Conservation (phyloP, 306 rosid species). For the Cicer pinnatifidum region DNA sequence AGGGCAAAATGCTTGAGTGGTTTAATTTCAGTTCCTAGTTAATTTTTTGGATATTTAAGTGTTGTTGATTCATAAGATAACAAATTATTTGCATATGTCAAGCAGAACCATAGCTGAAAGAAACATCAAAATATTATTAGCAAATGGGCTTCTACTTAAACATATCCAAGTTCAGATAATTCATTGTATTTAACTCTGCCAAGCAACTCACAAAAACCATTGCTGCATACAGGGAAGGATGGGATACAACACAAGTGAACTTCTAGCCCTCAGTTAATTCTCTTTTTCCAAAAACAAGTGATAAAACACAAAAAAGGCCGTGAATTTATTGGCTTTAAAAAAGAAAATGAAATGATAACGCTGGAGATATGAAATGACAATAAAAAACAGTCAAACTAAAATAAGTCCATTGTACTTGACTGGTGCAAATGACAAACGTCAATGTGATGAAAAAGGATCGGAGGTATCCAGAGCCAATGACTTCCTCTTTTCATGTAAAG, state of each 20-base stretch:
- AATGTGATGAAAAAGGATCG: conserved; percentile 33
- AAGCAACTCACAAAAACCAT: no score
- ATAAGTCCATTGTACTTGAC: conserved; percentile 27
- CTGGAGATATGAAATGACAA: conserved; percentile 16
- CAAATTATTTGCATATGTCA: no score
- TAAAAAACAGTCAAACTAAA: conserved; percentile 31
- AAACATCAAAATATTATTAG: no score
- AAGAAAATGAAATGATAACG: conserved; percentile 29
- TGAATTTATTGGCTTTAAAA: conserved; percentile 13
- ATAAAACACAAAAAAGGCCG: conserved; percentile 29
- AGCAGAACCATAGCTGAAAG: no score
- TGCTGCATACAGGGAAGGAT: no score
- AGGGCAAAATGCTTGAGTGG: no score
- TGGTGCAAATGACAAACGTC: conserved; percentile 31
- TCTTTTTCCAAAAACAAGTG: not conserved
- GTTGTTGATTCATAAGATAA: no score
- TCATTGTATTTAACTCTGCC: no score
- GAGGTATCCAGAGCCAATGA: conserved; percentile 14
- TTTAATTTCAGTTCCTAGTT: no score
- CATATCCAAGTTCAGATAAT: no score
- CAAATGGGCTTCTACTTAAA: no score
- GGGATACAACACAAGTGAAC: not conserved
- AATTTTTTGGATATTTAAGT: no score
- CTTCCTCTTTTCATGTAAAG: conserved; percentile 35
- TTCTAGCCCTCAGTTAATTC: not conserved